These are phyloP conservation scores for Ogataea dorogensis DNA, from an alignment of 805 yeast genomes.

Conservation along the genomic window DNA sequence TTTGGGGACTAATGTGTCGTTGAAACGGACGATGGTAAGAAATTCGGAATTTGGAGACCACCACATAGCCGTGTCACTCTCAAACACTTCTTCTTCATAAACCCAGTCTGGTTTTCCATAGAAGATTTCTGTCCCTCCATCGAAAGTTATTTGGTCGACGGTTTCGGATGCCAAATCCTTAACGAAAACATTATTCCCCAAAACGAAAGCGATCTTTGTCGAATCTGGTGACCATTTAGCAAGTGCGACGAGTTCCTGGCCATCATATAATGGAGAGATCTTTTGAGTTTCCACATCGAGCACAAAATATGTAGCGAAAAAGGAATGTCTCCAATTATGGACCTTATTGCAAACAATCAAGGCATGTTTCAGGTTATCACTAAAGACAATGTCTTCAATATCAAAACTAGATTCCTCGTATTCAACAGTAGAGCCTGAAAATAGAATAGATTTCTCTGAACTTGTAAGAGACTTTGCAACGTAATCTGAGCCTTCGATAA, in stretches of 20 bases:
- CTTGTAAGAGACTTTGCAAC: constrained; percentile 53
- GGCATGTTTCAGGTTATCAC: constrained; percentile 63
- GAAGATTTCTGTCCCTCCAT: constrained; percentile 69
- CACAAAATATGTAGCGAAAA: constrained; percentile 61
- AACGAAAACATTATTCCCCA: constrained; percentile 66
- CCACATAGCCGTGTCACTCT: constrained; percentile 72
- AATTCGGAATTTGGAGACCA: constrained; percentile 79
- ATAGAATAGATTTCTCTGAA: constrained; percentile 44
- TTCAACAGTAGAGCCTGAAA: constrained; percentile 47
- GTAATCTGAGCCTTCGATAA: constrained; percentile 47
- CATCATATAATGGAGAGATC: constrained; percentile 26
- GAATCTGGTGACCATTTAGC: constrained; percentile 80
- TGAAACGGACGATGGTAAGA: constrained; percentile 61
- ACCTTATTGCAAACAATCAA: constrained; percentile 59
- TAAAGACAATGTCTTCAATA: constrained; percentile 57
- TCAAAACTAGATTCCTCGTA: constrained; percentile 40
- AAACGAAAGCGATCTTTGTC: constrained; percentile 59
- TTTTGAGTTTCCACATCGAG: constrained; percentile 41
- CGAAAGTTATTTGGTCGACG: constrained; percentile 53
- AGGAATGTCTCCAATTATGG: constrained; percentile 74
- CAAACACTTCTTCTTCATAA: constrained; percentile 85
- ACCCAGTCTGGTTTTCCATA: constrained; percentile 96
- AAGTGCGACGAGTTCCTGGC: constrained; percentile 33
- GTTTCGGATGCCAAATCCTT: constrained; percentile 34
- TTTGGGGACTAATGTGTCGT: constrained; percentile 72